Percentiles rank a stretch among this genome's conserved stretches.
Evolutionary conservation across 2,329 filamentous ascomycete species (phyloP).

Genomic region (Calonectria fujianensis): DNA sequence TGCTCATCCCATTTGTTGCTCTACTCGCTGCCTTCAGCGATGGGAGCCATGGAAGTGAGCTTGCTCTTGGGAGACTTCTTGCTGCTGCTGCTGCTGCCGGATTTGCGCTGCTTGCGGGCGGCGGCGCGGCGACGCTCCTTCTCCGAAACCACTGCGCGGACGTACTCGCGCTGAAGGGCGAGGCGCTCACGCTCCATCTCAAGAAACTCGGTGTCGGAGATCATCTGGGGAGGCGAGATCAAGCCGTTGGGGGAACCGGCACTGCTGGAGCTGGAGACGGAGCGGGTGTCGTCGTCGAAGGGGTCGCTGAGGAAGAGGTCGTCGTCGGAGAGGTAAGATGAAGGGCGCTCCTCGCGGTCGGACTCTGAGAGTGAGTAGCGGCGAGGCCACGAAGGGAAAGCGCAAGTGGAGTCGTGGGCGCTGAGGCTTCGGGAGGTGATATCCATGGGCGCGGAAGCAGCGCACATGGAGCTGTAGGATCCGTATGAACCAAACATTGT

Average conservation of each 20-base stretch:
- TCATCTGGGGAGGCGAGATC: conserved; percentile 60
- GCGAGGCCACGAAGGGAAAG: conserved; percentile 76
- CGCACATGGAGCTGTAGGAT: conserved; percentile 70
- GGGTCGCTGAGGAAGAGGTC: conserved; percentile 74
- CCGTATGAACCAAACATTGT: conserved; percentile 71
- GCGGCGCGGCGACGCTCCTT: conserved; percentile 71
- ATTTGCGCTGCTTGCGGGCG: conserved; percentile 61
- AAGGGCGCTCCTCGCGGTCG: conserved; percentile 66
- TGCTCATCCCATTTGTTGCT: conserved; percentile 28
- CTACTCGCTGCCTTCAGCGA: conserved; percentile 65
- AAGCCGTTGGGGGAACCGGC: conserved; percentile 60
- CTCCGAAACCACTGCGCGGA: conserved; percentile 70
- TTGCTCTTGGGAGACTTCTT: conserved; percentile 72
- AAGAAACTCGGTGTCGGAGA: conserved; percentile 69
- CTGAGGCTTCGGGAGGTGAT: conserved; percentile 65
- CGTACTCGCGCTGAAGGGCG: conserved; percentile 70
- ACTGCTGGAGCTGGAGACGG: conserved; percentile 67
- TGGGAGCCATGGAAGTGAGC: conserved; percentile 71
- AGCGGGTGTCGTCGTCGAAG: conserved; percentile 70
- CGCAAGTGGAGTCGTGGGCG: conserved; percentile 68
- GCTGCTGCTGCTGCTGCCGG: conserved; percentile 59
- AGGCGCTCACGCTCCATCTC: conserved; percentile 71
- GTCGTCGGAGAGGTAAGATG: conserved; percentile 78
- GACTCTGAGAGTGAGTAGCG: conserved; percentile 70
- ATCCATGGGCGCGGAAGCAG: conserved; percentile 66